phyloP scores from a whole-genome alignment of 2,329 filamentous ascomycete species.

The Clarireedia hainanense region DNA sequence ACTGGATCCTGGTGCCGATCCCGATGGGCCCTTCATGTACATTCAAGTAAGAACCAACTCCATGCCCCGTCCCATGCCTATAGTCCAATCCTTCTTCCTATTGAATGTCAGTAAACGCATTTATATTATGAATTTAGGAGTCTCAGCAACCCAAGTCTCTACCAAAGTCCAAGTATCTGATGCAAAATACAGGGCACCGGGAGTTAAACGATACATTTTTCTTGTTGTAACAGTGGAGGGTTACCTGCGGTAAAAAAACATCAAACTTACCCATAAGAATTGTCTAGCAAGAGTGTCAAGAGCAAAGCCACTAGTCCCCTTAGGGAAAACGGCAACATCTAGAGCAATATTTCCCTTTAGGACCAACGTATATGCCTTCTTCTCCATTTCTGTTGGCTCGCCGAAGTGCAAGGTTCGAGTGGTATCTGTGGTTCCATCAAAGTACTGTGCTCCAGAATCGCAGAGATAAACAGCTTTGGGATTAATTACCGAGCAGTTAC shows the following conservation, averaged over 20 bases:
- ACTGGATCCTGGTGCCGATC: slow-evolving; percentile 86
- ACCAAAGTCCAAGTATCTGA: no score
- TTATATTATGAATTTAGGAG: no score
- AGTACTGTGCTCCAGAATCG: slow-evolving; percentile 94
- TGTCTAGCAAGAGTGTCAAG: slow-evolving; percentile 84
- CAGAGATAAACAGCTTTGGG: slow-evolving; percentile 84
- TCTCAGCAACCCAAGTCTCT: no score
- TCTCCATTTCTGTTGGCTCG: slow-evolving; percentile 73
- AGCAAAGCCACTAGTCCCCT: slow-evolving; percentile 89
- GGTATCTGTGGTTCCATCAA: slow-evolving; percentile 92
- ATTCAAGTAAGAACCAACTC: slow-evolving; percentile 90
- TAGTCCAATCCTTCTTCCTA: slow-evolving; percentile 79
- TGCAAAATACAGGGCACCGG: no score
- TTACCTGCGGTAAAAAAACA: background rate
- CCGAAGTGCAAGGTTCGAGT: slow-evolving; percentile 92
- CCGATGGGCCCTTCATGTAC: slow-evolving; percentile 97
- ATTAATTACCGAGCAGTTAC: slow-evolving; percentile 75
- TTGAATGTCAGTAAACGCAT: slow-evolving; percentile 7
- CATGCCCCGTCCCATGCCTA: slow-evolving; percentile 91
- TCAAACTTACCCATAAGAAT: slow-evolving; percentile 67
- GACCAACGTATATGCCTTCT: slow-evolving; percentile 85
- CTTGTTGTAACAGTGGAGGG: no score
- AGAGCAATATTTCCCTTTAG: slow-evolving; percentile 90
- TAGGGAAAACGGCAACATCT: slow-evolving; percentile 82
- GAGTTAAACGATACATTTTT: no score